These are phyloP conservation scores for Handroanthus guayacan DNA, from an alignment of 257 asterid genomes.

Conservation along the genomic window DNA sequence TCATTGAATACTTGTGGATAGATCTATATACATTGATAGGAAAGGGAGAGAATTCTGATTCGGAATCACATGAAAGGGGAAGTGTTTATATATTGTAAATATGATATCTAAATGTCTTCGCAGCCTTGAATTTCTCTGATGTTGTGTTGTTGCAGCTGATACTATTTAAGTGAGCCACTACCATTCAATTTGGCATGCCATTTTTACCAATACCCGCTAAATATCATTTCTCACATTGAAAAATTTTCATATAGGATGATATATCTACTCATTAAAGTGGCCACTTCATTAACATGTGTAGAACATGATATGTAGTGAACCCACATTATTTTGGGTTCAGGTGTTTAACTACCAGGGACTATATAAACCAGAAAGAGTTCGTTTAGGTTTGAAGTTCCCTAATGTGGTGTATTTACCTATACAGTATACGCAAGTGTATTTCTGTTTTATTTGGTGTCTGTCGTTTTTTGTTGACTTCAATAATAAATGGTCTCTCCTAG, in stretches of 20 bases:
- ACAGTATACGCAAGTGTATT: background rate
- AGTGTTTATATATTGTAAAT: background rate
- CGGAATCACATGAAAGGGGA: background rate
- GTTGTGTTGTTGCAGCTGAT: background rate
- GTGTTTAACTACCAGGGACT: background rate
- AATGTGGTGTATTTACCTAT: background rate
- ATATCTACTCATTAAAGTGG: background rate
- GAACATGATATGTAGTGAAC: background rate
- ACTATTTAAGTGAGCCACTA: background rate
- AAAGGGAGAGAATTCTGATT: background rate
- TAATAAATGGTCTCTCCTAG: conserved; percentile 44
- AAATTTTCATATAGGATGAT: background rate
- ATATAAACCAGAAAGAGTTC: background rate
- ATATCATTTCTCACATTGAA: background rate
- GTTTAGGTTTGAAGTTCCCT: background rate
- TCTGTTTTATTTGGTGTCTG: background rate
- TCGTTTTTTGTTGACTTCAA: conserved; percentile 16
- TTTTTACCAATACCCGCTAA: background rate
- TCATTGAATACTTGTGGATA: background rate
- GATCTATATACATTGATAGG: background rate
- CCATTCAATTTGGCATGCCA: background rate
- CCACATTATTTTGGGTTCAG: background rate
- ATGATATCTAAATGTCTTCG: background rate
- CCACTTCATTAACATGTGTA: background rate
- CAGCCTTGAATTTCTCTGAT: background rate